A percentile compares a stretch with the other conserved stretches of the same genome.
These are phyloP conservation scores for Coriaria nepalensis DNA, from an alignment of 306 rosid species.

Conservation along the genomic window DNA sequence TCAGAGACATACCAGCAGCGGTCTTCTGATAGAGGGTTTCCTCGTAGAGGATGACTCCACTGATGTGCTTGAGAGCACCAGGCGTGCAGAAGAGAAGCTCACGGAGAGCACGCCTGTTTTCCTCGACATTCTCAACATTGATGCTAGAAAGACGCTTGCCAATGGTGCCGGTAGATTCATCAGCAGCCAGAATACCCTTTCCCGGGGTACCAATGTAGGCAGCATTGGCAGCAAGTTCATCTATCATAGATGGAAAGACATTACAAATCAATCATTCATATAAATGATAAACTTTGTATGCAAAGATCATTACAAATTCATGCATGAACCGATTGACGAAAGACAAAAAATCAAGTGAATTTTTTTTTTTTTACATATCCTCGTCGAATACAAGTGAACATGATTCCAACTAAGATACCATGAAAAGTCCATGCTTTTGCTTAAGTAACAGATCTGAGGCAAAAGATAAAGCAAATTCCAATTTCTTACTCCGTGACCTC, in stretches of 20 bases:
- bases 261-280: not conserved
- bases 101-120: conserved; percentile 61
- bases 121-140: conserved; percentile 57
- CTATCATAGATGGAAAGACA: conserved; percentile 22
- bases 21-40: conserved; percentile 84
- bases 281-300: too few relatives aligned
- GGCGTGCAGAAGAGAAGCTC: conserved; percentile 91
- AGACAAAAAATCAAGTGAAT: too few relatives aligned
- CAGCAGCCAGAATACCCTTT: conserved; percentile 97
- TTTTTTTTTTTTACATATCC: too few relatives aligned
- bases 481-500: too few relatives aligned
- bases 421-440: too few relatives aligned
- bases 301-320: too few relatives aligned
- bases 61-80: conserved; percentile 49
- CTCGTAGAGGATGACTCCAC: conserved; percentile 82
- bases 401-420: too few relatives aligned
- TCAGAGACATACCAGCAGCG: conserved; percentile 34
- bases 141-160: conserved; percentile 85
- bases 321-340: too few relatives aligned
- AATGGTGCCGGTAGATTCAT: conserved; percentile 88
- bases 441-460: too few relatives aligned
- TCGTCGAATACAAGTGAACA: too few relatives aligned
- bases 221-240: conserved; percentile 83
- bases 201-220: conserved; percentile 86
- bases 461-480: too few relatives aligned